A percentile compares a stretch with the other conserved stretches of the same genome.
Evolutionary conservation across 305 asterid genomes (phyloP).

Genomic region (Ajuga reptans): DNA sequence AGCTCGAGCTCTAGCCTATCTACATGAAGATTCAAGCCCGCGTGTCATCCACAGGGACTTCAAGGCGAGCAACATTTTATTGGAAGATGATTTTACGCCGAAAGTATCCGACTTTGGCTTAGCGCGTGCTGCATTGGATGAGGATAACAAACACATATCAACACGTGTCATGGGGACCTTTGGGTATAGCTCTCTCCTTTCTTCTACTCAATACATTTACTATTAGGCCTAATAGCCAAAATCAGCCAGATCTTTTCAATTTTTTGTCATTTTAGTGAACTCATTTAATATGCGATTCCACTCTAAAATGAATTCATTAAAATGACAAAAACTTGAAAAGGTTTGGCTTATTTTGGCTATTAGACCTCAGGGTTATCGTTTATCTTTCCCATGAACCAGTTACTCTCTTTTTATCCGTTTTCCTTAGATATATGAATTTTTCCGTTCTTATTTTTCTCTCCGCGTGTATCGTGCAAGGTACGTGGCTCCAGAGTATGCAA

Average conservation of each 20-base stretch:
- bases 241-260: too few species aligned
- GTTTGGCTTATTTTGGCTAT: too few species aligned
- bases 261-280: too few species aligned
- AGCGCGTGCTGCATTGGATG: conserved; percentile 79
- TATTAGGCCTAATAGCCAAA: too few species aligned
- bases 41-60: conserved; percentile 94
- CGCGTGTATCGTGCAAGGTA: conserved; percentile 52
- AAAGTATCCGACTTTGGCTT: conserved; percentile 94
- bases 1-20: conserved; percentile 88
- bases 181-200: conserved; percentile 42
- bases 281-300: too few species aligned
- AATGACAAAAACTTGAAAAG: too few species aligned
- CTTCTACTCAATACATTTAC: too few species aligned
- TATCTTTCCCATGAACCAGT: background rate
- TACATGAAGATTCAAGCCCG: conserved; percentile 98
- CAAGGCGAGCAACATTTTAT: conserved; percentile 89
- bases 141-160: conserved; percentile 68
- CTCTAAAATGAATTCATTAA: too few species aligned
- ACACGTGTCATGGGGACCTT: conserved; percentile 99
- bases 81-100: conserved; percentile 82
- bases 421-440: background rate
- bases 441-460: conserved; percentile 3
- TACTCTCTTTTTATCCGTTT: too few species aligned
- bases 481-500: conserved; percentile 97
- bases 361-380: background rate